Base-by-base conservation (phyloP, 495 filamentous ascomycete species). In the Staphylotrichum longicolle region DNA sequence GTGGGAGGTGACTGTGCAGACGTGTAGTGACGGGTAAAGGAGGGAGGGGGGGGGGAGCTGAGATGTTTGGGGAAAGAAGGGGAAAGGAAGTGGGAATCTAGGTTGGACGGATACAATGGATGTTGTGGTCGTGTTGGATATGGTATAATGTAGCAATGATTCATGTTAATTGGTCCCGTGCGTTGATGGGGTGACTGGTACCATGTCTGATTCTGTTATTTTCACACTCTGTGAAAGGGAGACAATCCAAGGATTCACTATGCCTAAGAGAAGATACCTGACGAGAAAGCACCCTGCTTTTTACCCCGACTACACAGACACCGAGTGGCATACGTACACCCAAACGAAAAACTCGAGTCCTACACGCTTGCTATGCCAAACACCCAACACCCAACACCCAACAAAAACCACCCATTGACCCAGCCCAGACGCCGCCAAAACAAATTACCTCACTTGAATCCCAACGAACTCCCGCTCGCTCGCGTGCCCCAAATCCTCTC, bases 1-100 rank as follows among this genome's bases (percentile, higher is more conserved):
- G 68, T 98, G 94, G 94, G 94, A 98, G 76, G 91, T 97, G 15
- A 85, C 79, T 20, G 66, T 80, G 52, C 74, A 82, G 72, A 78
- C 72, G 67, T 76, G 70, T 44, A 71, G 66, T 12, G 67, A 71
- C 57, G 65, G 68, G 51, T 70, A 57, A 59, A 66, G 33, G 40
- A 11, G n/a, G 35, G n/a, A 15, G 4, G 10, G 10, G 34, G 14
- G 39, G 50, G 37, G 1, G 37, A 10, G 20, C 20, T 27, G 37
- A 39, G 37, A 39, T 39, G 20, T 27, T 27, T 27, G 20, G 20
- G 20, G 20, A 27, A 27, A 27, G 20, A 27, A 27, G 20, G 20
- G 20, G 20, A 27, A 27, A 27, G 20, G 20, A 27, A 27, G 20
- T 27, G 20, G 20, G 20, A 27, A 27, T 27, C 20, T 27, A 27